phyloP scores from a whole-genome alignment of 768 basidiomycete species.

The Mycena polygramma region DNA sequence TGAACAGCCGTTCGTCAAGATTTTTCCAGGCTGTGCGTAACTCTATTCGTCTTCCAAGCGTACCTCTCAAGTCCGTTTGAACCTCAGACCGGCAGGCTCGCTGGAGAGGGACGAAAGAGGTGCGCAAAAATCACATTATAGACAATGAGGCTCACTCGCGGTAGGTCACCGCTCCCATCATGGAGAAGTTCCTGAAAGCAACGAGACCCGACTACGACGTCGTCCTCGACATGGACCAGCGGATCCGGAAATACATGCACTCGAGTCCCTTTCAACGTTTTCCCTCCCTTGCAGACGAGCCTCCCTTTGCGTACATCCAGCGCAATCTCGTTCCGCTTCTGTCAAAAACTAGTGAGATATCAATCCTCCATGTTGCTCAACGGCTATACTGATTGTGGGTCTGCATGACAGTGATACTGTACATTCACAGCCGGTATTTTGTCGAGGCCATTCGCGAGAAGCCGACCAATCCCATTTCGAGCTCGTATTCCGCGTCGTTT shows the following conservation, averaged over 20 bases:
- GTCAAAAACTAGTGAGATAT: slow-evolving; percentile 43
- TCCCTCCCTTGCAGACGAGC: slow-evolving; percentile 45
- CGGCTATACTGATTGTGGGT: neutral
- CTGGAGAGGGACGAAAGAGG: slow-evolving; percentile 7
- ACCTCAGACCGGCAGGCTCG: slow-evolving; percentile 25
- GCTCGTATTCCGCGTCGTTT: slow-evolving; percentile 62
- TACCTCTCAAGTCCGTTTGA: neutral
- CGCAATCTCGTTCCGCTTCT: slow-evolving; percentile 48
- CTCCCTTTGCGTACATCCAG: slow-evolving; percentile 46
- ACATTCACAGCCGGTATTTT: slow-evolving; percentile 61
- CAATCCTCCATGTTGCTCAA: neutral
- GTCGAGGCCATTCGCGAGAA: slow-evolving; percentile 59
- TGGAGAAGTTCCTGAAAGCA: slow-evolving; percentile 53
- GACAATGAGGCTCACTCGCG: too few relatives aligned
- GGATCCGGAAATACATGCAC: too few relatives aligned
- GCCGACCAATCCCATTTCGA: slow-evolving; percentile 58
- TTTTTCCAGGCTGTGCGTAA: slow-evolving; percentile 48
- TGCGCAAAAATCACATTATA: neutral
- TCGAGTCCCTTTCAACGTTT: slow-evolving; percentile 32
- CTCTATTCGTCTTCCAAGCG: neutral
- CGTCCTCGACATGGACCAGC: too few relatives aligned
- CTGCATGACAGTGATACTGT: slow-evolving; percentile 53
- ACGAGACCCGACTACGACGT: slow-evolving; percentile 55
- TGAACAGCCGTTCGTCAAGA: slow-evolving; percentile 46
- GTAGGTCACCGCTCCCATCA: slow-evolving; percentile 48